Evolutionary conservation across 345 rosid species (phyloP), one percentile per base, ranked within the genome.

Genomic region (Brassica carinata): DNA sequence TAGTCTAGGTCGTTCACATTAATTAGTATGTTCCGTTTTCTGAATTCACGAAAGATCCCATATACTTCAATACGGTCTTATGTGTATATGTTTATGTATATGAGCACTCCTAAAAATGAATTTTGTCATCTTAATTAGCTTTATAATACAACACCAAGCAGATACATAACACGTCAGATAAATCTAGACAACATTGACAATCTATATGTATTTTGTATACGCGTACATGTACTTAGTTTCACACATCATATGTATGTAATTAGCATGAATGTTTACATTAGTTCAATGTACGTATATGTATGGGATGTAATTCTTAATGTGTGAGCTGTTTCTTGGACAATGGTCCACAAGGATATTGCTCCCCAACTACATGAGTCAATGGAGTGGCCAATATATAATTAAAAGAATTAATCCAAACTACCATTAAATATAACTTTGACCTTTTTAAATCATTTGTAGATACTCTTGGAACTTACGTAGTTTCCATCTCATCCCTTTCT

Each of bases 351-450:
- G 77, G 81, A 76, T 76, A 80, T 71, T 66, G 69, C 80, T 81
- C 80, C 83, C 84, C 84, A 81, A 81, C 80, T 76, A 72, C 84
- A 76, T 66, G 68, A 81, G 84, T 81, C 84, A 71, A 76, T 76
- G 64, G 69, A 57, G 23, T 76, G 64, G 53, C 69, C 84, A 58
- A 55, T 43, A 71, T 75, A 70, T 65, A 14, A 38, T 30, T 69
- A 55, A 81, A 61, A 62, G 45, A 65, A 55, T 57, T 30, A 71
- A 76, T 58, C 83, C 34, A 81, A 76, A 71, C 68, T 53, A 53
- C 68, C 72, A 75, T 64, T 71, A 18, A 81, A 76, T 81, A 76
- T 76, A 40, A 65, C 77, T 65, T 76, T 76, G 80, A 81, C 80
- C 84, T 71, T 71, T 81, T 8, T 17, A 10, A 55, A 48, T 58